phyloP scores from a whole-genome alignment of 768 basidiomycete genomes.

The Infundibulicybe gibba region DNA sequence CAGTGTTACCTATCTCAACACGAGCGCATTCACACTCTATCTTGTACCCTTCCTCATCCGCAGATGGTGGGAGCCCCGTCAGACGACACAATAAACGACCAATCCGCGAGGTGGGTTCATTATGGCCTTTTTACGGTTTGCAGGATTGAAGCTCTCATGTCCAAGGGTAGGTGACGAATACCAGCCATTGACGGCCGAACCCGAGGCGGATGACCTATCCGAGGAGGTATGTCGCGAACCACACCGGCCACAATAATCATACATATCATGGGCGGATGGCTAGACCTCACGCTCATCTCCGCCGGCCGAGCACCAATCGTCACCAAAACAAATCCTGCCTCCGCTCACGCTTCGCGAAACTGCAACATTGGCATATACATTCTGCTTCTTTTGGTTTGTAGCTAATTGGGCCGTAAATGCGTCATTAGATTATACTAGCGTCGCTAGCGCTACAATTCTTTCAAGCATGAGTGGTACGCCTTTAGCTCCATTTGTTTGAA shows the following conservation, averaged over 20 bases:
- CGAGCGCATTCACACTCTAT: conserved; percentile 84
- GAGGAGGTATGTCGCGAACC: neutral
- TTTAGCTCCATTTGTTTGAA: neutral
- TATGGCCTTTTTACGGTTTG: neutral
- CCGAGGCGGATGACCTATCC: conserved; percentile 4
- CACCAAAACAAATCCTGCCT: conserved; percentile 7
- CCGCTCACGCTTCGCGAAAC: conserved; percentile 70
- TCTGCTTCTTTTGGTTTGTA: conserved; percentile 89
- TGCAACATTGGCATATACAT: conserved; percentile 68
- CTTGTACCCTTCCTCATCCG: conserved; percentile 48
- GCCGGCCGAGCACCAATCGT: neutral
- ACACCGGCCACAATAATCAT: neutral
- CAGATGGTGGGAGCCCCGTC: conserved; percentile 4
- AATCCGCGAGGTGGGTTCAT: conserved; percentile 5
- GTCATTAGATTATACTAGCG: conserved; percentile 81
- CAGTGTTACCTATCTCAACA: conserved; percentile 89
- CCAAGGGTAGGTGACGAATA: conserved; percentile 15
- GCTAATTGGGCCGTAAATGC: conserved; percentile 93
- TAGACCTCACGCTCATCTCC: neutral
- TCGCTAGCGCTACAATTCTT: conserved; percentile 90
- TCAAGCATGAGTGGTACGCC: conserved; percentile 83
- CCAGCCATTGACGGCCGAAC: conserved; percentile 18
- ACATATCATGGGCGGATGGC: neutral
- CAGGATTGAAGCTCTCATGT: neutral
- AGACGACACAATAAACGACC: neutral